phyloP scores from a whole-genome alignment of 495 filamentous ascomycete species.

The Pyrenopolyporus hunteri region DNA sequence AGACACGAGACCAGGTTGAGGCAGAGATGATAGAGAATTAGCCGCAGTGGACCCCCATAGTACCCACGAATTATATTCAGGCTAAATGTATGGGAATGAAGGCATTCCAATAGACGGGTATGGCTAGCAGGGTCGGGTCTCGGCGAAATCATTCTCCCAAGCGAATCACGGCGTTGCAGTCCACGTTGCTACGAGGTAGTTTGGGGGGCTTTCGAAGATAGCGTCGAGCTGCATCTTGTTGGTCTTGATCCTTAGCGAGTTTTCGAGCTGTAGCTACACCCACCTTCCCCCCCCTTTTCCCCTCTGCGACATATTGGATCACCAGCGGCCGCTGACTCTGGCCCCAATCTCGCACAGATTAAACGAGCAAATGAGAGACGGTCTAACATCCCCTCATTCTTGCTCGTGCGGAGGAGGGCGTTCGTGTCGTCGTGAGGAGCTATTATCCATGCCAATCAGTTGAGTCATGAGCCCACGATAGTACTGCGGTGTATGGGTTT shows the following conservation, averaged over 20 bases:
- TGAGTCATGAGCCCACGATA: conserved; percentile 27
- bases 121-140: conserved; percentile 22
- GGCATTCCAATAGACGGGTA: background rate
- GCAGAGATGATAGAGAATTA: conserved; percentile 24
- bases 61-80: conserved; percentile 31
- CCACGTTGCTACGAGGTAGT: conserved; percentile 1
- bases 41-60: conserved; percentile 33
- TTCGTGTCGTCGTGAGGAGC: conserved; percentile 15
- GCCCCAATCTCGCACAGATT: conserved; percentile 18
- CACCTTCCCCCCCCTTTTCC: conserved; percentile 10
- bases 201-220: conserved; percentile 17
- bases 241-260: conserved; percentile 25
- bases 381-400: conserved; percentile 16
- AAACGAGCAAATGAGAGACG: conserved; percentile 32
- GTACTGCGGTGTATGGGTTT: conserved; percentile 14
- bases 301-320: conserved; percentile 28
- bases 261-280: background rate
- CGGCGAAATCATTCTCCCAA: conserved; percentile 39
- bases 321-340: conserved; percentile 19
- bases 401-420: conserved; percentile 1
- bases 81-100: conserved; percentile 31
- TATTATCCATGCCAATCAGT: conserved; percentile 41
- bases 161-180: conserved; percentile 21
- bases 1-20: conserved; percentile 5
- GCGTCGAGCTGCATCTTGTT: conserved; percentile 8